Evolutionary conservation across 2,329 filamentous ascomycete genomes (phyloP).

Genomic region (Hypoxylon sp.): DNA sequence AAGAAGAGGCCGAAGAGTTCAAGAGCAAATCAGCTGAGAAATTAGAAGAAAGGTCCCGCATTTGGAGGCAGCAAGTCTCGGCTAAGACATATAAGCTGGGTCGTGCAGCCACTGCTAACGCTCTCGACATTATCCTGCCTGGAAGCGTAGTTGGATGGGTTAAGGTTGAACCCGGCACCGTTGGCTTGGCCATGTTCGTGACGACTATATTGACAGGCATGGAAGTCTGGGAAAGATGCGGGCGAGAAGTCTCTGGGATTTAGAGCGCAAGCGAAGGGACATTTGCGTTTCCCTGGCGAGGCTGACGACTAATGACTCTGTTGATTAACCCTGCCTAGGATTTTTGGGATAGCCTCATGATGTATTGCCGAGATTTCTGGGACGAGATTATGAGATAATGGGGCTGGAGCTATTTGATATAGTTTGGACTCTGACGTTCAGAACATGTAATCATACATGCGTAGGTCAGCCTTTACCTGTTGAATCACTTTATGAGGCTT

Average conservation of each 20-base stretch:
- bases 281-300: background rate
- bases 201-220: conserved; percentile 72
- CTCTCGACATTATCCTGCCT: conserved; percentile 73
- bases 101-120: conserved; percentile 67
- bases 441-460: background rate
- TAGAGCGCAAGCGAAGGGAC: conserved; percentile 2
- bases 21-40: conserved; percentile 53
- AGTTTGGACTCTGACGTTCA: background rate
- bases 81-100: conserved; percentile 55
- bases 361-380: conserved; percentile 1
- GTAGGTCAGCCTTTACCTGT: background rate
- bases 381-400: background rate
- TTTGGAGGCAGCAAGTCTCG: conserved; percentile 50
- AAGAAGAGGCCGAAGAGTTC: conserved; percentile 53
- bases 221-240: conserved; percentile 72
- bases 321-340: background rate
- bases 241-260: conserved; percentile 44
- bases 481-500: conserved; percentile 1
- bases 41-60: conserved; percentile 53
- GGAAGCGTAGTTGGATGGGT: conserved; percentile 73
- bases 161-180: conserved; percentile 61
- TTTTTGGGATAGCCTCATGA: conserved; percentile 1
- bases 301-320: background rate
- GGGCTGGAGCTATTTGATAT: background rate
- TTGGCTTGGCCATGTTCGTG: conserved; percentile 70